These are phyloP conservation scores for Smithsoniella earleae DNA, from an alignment of 163 green algal genomes.

Conservation along the genomic window DNA sequence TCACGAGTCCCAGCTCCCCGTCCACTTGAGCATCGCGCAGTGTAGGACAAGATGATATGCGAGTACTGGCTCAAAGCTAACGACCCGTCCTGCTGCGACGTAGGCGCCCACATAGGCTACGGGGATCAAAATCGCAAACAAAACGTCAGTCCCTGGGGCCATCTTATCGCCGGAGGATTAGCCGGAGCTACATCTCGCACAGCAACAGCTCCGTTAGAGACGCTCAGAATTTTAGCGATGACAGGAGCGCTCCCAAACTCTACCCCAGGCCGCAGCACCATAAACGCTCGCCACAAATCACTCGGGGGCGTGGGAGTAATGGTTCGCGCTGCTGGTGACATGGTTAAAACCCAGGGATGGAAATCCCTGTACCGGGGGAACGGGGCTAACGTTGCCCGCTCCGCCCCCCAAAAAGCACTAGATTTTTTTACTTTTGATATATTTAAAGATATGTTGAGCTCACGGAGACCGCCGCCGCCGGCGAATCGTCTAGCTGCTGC, in stretches of 20 bases:
- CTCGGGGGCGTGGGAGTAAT: no score
- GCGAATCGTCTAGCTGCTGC: no score
- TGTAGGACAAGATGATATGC: constrained; percentile 46
- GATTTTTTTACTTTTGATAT: constrained; percentile 82
- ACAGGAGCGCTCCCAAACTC: constrained; percentile 42
- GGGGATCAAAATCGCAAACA: constrained; percentile 29
- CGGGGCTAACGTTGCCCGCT: constrained; percentile 60
- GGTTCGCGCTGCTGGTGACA: no score
- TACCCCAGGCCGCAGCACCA: no score
- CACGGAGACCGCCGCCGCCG: not conserved
- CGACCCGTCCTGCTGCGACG: constrained; percentile 37
- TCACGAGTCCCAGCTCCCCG: no score
- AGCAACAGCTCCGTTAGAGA: constrained; percentile 72
- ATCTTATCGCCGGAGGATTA: constrained; percentile 68
- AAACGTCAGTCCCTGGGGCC: constrained; percentile 40
- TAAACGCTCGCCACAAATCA: no score
- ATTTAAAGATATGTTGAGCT: constrained; percentile 36
- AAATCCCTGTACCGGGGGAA: constrained; percentile 69
- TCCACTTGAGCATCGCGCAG: constrained; percentile 6
- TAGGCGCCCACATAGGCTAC: constrained; percentile 34
- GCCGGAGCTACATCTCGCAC: constrained; percentile 64
- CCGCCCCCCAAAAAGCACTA: constrained; percentile 66
- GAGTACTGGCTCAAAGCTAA: constrained; percentile 54
- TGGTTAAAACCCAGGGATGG: constrained; percentile 38
- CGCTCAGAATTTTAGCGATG: constrained; percentile 63